These are phyloP conservation scores for Cyathus striatus DNA, from an alignment of 768 basidiomycete species.

Conservation along the genomic window DNA sequence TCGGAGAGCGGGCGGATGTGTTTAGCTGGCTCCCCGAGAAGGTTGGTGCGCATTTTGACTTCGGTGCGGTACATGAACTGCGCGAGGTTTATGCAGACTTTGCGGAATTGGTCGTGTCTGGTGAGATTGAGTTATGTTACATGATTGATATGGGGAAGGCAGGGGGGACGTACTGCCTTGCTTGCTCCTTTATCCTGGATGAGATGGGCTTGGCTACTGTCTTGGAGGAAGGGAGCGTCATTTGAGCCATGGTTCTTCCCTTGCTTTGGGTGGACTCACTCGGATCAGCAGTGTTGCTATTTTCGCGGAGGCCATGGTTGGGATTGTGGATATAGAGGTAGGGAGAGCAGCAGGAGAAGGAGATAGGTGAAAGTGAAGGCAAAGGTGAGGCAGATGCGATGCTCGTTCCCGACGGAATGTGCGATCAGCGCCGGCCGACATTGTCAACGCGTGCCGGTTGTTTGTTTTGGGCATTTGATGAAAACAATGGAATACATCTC, in stretches of 20 bases:
- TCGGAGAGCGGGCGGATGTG: slow-evolving; percentile 76
- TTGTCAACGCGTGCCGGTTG: no score
- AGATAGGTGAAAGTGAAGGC: no score
- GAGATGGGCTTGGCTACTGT: slow-evolving; percentile 86
- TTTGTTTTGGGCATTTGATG: no score
- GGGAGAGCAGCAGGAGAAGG: no score
- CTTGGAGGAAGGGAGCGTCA: slow-evolving; percentile 26
- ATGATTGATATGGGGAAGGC: slow-evolving; percentile 1
- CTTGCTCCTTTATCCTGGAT: slow-evolving; percentile 61
- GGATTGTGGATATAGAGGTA: no score
- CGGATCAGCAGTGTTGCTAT: slow-evolving; percentile 6
- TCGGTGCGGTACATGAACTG: slow-evolving; percentile 76
- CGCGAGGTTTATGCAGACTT: slow-evolving; percentile 66
- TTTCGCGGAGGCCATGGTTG: slow-evolving; percentile 1
- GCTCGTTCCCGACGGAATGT: no score
- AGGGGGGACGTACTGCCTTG: slow-evolving; percentile 49
- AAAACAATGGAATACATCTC: no score
- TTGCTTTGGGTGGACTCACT: slow-evolving; percentile 1
- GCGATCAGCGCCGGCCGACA: no score
- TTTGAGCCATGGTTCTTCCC: neutral
- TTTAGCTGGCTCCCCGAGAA: slow-evolving; percentile 73
- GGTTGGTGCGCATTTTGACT: slow-evolving; percentile 63
- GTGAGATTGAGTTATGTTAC: neutral
- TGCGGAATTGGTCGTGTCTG: slow-evolving; percentile 68
- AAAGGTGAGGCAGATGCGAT: no score